Conservation (phyloP, 164 flowering plant species). For the Vitis rotundifolia region DNA sequence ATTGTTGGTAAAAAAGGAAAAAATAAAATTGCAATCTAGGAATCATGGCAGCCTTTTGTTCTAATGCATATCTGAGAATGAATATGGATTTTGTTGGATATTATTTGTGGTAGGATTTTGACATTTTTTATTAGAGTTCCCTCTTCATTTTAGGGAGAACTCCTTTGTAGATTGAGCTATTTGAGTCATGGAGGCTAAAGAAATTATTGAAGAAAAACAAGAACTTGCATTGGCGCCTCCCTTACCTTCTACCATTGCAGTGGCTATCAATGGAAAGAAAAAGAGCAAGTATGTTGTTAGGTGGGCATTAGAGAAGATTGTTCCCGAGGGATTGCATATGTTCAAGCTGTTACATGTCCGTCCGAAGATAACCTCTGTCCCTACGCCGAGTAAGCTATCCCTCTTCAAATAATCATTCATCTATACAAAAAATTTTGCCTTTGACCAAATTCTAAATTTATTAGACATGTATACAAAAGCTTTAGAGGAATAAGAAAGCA, state of each 20-base stretch:
- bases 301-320: constrained; percentile 85
- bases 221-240: constrained; percentile 17
- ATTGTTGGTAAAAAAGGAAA: not conserved
- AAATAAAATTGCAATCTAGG: not conserved
- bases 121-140: too few species aligned
- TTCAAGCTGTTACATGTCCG: constrained; percentile 76
- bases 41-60: not conserved
- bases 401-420: not conserved
- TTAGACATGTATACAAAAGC: too few species aligned
- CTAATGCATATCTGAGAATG: not conserved
- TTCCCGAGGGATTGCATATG: constrained; percentile 44
- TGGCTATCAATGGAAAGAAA: constrained; percentile 62
- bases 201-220: constrained; percentile 28
- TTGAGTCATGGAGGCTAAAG: constrained; percentile 33
- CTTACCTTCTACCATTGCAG: constrained; percentile 35
- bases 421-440: too few species aligned
- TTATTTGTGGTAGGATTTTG: not conserved
- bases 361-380: constrained; percentile 44
- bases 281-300: constrained; percentile 56
- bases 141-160: constrained; percentile 1
- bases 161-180: not conserved
- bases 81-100: too few species aligned
- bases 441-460: too few species aligned
- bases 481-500: too few species aligned
- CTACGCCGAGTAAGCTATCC: constrained; percentile 59